Evolutionary conservation across 1,284 basidiomycete species (phyloP).

Genomic region (Malassezia arunalokei): DNA sequence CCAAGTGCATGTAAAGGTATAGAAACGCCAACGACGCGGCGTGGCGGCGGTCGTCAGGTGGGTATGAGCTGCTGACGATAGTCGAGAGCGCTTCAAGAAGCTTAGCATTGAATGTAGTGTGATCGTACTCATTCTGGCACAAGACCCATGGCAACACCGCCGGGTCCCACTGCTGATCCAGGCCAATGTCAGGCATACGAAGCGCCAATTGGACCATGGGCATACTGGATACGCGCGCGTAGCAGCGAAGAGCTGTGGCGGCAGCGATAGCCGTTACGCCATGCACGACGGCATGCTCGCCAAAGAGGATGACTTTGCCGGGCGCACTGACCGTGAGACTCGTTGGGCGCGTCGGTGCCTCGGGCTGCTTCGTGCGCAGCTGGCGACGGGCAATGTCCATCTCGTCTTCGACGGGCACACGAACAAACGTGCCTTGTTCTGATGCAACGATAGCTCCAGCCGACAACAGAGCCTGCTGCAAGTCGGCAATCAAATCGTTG

Average conservation of each 20-base stretch:
- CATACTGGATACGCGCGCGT: conserved; percentile 66
- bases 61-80: conserved; percentile 26
- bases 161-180: conserved; percentile 69
- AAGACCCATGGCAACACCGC: conserved; percentile 63
- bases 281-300: conserved; percentile 97
- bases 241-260: conserved; percentile 87
- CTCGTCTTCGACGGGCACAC: conserved; percentile 19
- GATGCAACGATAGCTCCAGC: conserved; percentile 64
- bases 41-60: conserved; percentile 46
- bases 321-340: conserved; percentile 53
- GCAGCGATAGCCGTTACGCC: conserved; percentile 93
- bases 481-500: conserved; percentile 81
- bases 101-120: conserved; percentile 47
- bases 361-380: conserved; percentile 3
- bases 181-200: conserved; percentile 68
- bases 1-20: conserved; percentile 81
- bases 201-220: conserved; percentile 64
- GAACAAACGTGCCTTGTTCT: conserved; percentile 14
- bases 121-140: conserved; percentile 50
- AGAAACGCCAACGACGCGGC: conserved; percentile 72
- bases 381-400: conserved; percentile 11
- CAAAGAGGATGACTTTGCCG: conserved; percentile 95
- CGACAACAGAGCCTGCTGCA: conserved; percentile 78
- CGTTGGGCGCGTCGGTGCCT: conserved; percentile 15
- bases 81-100: conserved; percentile 25